phyloP scores from a whole-genome alignment of 2,329 filamentous ascomycete species.

The Neoscytalidium dimidiatum region DNA sequence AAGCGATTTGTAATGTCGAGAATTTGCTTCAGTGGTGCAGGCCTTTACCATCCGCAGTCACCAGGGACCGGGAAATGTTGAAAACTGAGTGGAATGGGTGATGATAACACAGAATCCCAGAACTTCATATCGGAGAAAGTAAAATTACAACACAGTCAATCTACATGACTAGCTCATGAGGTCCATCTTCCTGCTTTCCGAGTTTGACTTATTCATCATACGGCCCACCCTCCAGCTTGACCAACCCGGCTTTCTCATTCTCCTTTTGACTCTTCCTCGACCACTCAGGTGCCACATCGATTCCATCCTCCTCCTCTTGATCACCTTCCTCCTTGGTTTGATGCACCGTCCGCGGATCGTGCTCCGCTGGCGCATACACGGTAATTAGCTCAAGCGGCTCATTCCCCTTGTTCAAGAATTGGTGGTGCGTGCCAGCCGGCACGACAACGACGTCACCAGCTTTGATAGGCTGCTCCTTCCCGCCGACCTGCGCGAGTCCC shows the following conservation, averaged over 20 bases:
- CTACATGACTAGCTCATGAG: too few species aligned
- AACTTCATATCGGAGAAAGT: too few species aligned
- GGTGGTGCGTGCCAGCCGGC: constrained; percentile 66
- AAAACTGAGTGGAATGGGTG: too few species aligned
- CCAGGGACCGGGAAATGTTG: too few species aligned
- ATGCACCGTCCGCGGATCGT: constrained; percentile 61
- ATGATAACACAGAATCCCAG: too few species aligned
- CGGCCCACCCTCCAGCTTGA: neutral
- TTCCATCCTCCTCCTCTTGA: constrained; percentile 61
- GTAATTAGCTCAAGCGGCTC: constrained; percentile 63
- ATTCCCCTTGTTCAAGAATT: constrained; percentile 64
- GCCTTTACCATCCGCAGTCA: too few species aligned
- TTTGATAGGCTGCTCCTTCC: constrained; percentile 58
- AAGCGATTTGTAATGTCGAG: too few species aligned
- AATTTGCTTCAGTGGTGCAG: too few species aligned
- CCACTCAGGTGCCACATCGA: constrained; percentile 64
- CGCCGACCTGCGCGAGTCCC: constrained; percentile 60
- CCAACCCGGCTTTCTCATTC: constrained; percentile 56
- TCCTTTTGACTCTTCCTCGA: constrained; percentile 56
- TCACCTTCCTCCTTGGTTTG: constrained; percentile 65
- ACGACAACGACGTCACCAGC: constrained; percentile 63
- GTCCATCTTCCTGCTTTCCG: too few species aligned
- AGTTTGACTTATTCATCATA: neutral
- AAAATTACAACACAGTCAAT: too few species aligned
- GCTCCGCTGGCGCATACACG: constrained; percentile 64